These are phyloP conservation scores for Coemansia sp. DNA, from an alignment of 192 early-diverging fungal genomes.

Conservation along the genomic window DNA sequence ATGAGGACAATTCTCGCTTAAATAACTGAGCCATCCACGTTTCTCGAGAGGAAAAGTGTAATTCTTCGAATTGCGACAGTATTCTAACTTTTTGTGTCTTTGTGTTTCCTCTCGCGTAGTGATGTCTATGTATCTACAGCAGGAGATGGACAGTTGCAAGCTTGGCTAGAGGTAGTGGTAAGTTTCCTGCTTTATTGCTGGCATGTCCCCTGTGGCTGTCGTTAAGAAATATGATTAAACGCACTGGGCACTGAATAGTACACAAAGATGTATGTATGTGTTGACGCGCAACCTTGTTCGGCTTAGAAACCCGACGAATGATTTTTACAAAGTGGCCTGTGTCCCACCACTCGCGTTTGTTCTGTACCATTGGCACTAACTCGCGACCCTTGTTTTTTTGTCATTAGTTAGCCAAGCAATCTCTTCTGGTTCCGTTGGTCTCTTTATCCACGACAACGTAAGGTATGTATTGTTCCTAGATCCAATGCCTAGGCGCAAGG, in stretches of 20 bases:
- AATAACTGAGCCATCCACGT: slow-evolving; percentile 15
- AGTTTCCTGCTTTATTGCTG: slow-evolving; percentile 7
- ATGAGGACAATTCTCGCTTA: slow-evolving; percentile 69
- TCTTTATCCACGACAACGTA: not conserved
- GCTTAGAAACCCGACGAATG: slow-evolving; percentile 52
- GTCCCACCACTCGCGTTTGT: not conserved
- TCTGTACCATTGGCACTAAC: not conserved
- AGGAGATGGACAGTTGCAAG: not conserved
- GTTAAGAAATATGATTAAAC: slow-evolving; percentile 48
- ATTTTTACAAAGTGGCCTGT: slow-evolving; percentile 6
- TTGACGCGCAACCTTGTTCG: slow-evolving; percentile 46
- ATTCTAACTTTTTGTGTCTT: not conserved
- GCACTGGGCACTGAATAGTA: slow-evolving; percentile 70
- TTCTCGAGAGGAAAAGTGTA: not conserved
- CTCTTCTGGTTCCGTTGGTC: not conserved
- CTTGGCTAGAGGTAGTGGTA: not conserved
- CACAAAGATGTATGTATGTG: slow-evolving; percentile 18
- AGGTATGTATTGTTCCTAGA: not conserved
- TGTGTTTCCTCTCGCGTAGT: not conserved
- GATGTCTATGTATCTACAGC: not conserved
- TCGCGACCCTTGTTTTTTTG: not conserved
- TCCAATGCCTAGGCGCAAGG: not conserved
- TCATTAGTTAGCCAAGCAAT: not conserved
- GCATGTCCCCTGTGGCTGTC: slow-evolving; percentile 1
- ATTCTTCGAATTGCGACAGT: not conserved